Percentiles rank a stretch among this genome's conserved stretches.
Conservation (phyloP, 2,329 filamentous ascomycete genomes). For the Epichloe brachyelytri region DNA sequence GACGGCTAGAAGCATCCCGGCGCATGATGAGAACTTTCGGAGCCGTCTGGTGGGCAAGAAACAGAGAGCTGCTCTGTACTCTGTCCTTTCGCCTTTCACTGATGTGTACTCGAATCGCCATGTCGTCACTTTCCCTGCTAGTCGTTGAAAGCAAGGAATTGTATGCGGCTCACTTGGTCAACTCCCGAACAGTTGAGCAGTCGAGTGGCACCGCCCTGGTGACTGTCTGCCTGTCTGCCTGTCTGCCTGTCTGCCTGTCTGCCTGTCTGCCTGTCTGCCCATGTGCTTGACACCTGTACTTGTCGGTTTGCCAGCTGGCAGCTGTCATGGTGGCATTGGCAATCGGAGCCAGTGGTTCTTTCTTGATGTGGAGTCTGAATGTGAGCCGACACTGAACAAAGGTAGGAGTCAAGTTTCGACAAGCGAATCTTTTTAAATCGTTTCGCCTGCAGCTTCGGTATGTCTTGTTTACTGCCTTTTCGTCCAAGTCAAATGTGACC, state of each 20-base stretch:
- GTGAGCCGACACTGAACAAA: constrained; percentile 5
- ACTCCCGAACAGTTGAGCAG: background rate
- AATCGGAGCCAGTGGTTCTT: background rate
- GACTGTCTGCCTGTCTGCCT: background rate
- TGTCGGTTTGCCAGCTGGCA: constrained; percentile 4
- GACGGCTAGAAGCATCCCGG: constrained; percentile 4
- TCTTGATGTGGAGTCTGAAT: constrained; percentile 2
- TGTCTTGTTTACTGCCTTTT: background rate
- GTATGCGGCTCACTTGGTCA: too few relatives aligned
- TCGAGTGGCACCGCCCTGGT: background rate
- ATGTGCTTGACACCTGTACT: constrained; percentile 1
- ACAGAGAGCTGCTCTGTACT: background rate
- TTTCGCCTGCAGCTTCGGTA: background rate
- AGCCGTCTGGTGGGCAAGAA: background rate
- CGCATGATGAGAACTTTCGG: background rate
- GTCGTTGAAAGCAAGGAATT: background rate
- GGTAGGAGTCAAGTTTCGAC: constrained; percentile 1
- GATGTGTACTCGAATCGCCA: background rate
- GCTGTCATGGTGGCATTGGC: background rate
- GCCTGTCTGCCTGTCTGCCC: background rate
- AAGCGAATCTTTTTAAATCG: background rate
- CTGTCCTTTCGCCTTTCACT: background rate
- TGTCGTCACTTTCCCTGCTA: background rate
- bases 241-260: background rate
- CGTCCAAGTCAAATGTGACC: background rate